phyloP scores from a whole-genome alignment of 139 green algal species.

The Tetraselmis chui region DNA sequence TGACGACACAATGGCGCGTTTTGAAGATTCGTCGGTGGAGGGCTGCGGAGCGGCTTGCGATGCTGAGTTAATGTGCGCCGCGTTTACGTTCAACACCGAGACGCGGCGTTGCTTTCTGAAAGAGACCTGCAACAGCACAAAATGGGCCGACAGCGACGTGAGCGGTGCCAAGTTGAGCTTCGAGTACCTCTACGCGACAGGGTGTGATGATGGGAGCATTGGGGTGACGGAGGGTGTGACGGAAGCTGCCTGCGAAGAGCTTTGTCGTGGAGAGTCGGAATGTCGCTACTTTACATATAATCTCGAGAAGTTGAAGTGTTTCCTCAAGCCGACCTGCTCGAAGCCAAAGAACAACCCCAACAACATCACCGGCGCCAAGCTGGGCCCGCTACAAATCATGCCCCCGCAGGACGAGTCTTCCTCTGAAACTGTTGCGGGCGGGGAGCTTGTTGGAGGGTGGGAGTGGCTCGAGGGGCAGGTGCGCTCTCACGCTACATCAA shows the following conservation, averaged over 20 bases:
- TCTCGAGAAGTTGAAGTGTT: background rate
- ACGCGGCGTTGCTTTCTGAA: background rate
- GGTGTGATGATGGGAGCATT: background rate
- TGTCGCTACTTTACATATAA: background rate
- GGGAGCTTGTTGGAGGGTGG: background rate
- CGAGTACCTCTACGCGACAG: background rate
- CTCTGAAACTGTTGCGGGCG: background rate
- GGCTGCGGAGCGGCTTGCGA: background rate
- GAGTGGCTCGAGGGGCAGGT: background rate
- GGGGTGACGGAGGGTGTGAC: background rate
- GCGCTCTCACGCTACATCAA: background rate
- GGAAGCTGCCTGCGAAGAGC: background rate
- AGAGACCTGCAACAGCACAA: background rate
- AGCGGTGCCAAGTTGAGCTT: background rate
- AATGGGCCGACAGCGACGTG: background rate
- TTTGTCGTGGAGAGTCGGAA: background rate
- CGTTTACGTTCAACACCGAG: background rate
- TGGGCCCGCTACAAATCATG: background rate
- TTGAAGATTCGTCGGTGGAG: background rate
- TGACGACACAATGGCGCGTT: background rate
- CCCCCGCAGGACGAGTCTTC: background rate
- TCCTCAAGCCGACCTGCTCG: background rate
- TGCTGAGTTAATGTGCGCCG: background rate
- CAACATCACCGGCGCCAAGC: background rate
- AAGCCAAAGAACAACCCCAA: background rate